Percentiles rank a stretch among this genome's conserved stretches.
Conservation (phyloP, 164 flowering plant species). For the Stephania japonica region DNA sequence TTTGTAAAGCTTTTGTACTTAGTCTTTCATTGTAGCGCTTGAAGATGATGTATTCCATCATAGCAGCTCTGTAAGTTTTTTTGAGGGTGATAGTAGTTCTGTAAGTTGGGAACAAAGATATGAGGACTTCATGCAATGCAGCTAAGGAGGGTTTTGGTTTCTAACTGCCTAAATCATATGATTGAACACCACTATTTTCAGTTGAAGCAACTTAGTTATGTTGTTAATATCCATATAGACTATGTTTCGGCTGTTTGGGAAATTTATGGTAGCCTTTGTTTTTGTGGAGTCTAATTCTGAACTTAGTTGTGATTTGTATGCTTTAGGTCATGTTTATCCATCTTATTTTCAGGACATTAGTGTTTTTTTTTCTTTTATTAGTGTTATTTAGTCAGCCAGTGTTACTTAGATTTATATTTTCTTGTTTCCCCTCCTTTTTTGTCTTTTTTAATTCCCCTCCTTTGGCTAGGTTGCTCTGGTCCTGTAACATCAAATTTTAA, state of each 20-base stretch:
- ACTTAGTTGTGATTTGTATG: background rate
- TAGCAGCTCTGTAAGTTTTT: too few species aligned
- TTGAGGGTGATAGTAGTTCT: background rate
- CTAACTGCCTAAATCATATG: background rate
- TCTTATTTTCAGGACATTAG: background rate
- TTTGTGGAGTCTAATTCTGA: background rate
- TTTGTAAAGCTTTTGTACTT: conserved; percentile 4
- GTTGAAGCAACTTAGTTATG: background rate
- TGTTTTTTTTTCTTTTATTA: too few species aligned
- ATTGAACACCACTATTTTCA: background rate
- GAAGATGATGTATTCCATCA: background rate
- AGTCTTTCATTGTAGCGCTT: background rate
- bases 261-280: background rate
- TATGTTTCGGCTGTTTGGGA: background rate
- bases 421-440: background rate
- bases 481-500: background rate
- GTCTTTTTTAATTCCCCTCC: background rate
- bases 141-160: background rate
- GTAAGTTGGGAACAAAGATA: background rate
- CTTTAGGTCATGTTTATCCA: background rate
- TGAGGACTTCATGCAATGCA: background rate
- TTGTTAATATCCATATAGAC: background rate
- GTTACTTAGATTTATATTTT: background rate
- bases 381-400: background rate
- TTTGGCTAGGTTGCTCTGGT: background rate